These are phyloP conservation scores for Gaertneriomyces sp. DNA, from an alignment of 192 early-diverging fungal genomes.

Conservation along the genomic window DNA sequence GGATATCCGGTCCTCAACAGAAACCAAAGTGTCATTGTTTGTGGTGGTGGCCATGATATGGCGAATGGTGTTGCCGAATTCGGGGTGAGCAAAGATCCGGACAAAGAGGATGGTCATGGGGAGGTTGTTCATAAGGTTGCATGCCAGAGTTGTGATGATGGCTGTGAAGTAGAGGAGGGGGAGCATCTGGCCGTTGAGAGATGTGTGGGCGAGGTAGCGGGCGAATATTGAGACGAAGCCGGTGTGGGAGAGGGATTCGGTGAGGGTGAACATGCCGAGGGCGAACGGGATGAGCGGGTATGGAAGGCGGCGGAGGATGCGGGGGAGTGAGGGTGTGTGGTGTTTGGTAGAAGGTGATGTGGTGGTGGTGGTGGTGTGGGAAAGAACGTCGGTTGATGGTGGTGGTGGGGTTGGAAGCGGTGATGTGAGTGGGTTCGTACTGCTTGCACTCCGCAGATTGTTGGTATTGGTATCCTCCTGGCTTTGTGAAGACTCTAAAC, in stretches of 20 bases:
- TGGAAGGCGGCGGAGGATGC: constrained; percentile 55
- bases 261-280: constrained; percentile 83
- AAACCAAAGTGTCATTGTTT: neutral
- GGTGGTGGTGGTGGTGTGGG: neutral
- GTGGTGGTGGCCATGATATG: neutral
- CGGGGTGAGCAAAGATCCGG: constrained; percentile 62
- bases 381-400: neutral
- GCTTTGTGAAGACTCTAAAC: no score
- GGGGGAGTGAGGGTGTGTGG: constrained; percentile 1
- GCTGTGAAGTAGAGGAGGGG: constrained; percentile 64
- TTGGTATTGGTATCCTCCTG: no score
- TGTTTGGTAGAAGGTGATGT: neutral
- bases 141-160: constrained; percentile 61
- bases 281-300: constrained; percentile 75
- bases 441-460: no score
- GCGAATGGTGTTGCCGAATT: constrained; percentile 44
- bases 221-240: constrained; percentile 74
- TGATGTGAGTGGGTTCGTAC: neutral
- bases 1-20: constrained; percentile 9
- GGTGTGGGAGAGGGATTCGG: constrained; percentile 60
- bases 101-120: constrained; percentile 84
- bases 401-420: neutral
- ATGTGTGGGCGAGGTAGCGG: constrained; percentile 51
- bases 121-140: constrained; percentile 78
- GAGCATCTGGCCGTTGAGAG: constrained; percentile 56